phyloP scores from a whole-genome alignment of 179 eudicot genomes.

The Spergularia azorica region DNA sequence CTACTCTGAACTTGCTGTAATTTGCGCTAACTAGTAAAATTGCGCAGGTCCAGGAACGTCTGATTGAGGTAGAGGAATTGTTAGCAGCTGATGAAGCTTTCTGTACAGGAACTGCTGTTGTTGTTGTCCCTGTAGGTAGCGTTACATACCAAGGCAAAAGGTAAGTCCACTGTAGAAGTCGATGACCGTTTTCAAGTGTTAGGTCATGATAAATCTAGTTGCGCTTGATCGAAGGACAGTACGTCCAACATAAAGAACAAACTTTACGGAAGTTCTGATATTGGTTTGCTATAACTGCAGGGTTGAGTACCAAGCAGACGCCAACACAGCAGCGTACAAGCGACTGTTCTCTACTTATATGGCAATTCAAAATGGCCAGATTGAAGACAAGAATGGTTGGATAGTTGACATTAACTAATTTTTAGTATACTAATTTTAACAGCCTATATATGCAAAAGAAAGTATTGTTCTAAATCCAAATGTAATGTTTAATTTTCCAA shows the following conservation, averaged over 20 bases:
- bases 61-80: conserved; percentile 63
- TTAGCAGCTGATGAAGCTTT: conserved; percentile 75
- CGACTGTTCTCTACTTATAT: conserved; percentile 40
- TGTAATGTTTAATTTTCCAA: background rate
- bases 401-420: conserved; percentile 39
- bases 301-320: conserved; percentile 43
- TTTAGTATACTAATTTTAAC: background rate
- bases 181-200: background rate
- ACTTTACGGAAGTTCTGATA: background rate
- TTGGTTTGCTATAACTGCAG: conserved; percentile 30
- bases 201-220: too few species aligned
- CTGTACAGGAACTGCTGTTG: conserved; percentile 89
- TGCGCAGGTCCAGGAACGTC: conserved; percentile 69
- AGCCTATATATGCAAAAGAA: background rate
- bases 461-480: background rate
- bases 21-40: background rate
- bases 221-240: too few species aligned
- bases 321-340: conserved; percentile 30
- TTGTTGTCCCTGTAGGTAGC: conserved; percentile 66
- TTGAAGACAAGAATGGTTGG: conserved; percentile 73
- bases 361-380: conserved; percentile 49
- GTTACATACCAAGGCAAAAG: conserved; percentile 63
- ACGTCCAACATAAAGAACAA: too few species aligned
- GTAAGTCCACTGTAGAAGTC: conserved; percentile 22
- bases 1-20: background rate